These are phyloP conservation scores for Aspergillus pseudoglaucus DNA, from an alignment of 2,329 filamentous ascomycete genomes.

Conservation along the genomic window DNA sequence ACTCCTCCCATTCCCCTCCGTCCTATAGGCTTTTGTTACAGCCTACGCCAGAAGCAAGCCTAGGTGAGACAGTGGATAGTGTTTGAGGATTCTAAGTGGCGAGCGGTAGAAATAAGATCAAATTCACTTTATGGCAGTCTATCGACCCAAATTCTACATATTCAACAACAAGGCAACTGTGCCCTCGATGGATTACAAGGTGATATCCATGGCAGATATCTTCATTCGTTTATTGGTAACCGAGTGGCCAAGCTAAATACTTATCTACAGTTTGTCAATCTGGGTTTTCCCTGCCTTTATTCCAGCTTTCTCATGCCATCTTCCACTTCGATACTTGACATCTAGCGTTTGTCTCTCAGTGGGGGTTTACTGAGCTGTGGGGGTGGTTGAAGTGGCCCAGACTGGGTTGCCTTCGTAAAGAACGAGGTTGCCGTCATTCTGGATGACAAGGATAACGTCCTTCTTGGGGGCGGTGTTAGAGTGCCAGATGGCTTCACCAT, in stretches of 20 bases:
- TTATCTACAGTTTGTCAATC: background rate
- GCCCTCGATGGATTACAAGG: too few species aligned
- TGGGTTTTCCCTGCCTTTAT: background rate
- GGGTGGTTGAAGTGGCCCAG: background rate
- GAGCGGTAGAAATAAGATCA: background rate
- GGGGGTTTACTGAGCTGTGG: background rate
- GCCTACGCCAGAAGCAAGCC: too few species aligned
- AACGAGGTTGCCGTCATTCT: conserved; percentile 1
- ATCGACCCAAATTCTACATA: background rate
- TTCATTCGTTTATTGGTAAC: background rate
- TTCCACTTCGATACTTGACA: background rate
- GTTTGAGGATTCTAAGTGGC: background rate
- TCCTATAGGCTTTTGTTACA: too few species aligned
- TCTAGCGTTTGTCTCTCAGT: background rate
- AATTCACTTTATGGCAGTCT: background rate
- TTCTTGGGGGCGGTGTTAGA: background rate
- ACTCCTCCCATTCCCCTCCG: too few species aligned
- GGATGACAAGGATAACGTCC: background rate
- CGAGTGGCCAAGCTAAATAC: background rate
- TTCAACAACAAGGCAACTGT: background rate
- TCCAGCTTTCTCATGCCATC: background rate
- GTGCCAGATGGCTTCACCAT: background rate
- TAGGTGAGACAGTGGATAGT: too few species aligned
- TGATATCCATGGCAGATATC: background rate
- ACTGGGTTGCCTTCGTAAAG: conserved; percentile 1